Percentiles rank a stretch among this genome's conserved stretches.
Conservation (phyloP, 345 rosid genomes). For the Raphanus raphanistrum region DNA sequence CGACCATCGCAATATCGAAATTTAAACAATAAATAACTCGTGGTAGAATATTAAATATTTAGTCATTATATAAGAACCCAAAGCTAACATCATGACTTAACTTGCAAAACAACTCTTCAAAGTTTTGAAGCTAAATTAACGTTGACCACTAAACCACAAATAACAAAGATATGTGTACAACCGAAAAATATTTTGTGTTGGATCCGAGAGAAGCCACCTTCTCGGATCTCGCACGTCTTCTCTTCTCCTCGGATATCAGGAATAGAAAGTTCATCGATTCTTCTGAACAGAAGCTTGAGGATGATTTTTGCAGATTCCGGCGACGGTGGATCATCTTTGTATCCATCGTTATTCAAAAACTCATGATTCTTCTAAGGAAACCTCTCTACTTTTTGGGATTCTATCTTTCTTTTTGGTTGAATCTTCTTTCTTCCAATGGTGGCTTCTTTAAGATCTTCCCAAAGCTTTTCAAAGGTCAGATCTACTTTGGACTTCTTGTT, state of each 20-base stretch:
- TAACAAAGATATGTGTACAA: slow-evolving; percentile 16
- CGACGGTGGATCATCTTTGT: slow-evolving; percentile 56
- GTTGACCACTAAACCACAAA: neutral
- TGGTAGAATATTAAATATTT: slow-evolving; percentile 12
- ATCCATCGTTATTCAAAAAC: slow-evolving; percentile 49
- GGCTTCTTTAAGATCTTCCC: slow-evolving; percentile 40
- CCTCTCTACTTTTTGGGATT: slow-evolving; percentile 34
- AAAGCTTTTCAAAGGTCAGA: slow-evolving; percentile 44
- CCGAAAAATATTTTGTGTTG: slow-evolving; percentile 25
- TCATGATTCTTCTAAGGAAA: slow-evolving; percentile 28
- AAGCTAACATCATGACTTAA: slow-evolving; percentile 24
- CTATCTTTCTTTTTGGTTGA: slow-evolving; percentile 40
- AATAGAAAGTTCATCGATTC: slow-evolving; percentile 34
- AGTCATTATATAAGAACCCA: slow-evolving; percentile 20
- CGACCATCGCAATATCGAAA: neutral
- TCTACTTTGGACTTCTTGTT: neutral
- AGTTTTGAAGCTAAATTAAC: slow-evolving; percentile 6
- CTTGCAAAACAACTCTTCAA: slow-evolving; percentile 34
- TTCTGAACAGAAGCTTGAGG: slow-evolving; percentile 20
- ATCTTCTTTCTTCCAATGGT: slow-evolving; percentile 48
- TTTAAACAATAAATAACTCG: neutral
- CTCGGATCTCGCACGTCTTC: slow-evolving; percentile 41
- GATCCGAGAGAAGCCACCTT: slow-evolving; percentile 45
- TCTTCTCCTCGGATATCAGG: slow-evolving; percentile 38
- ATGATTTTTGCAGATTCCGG: slow-evolving; percentile 24